A percentile compares a stretch with the other conserved stretches of the same genome.
phyloP scores from a whole-genome alignment of 2,329 filamentous ascomycete species.

The Akanthomyces dipterigenus region DNA sequence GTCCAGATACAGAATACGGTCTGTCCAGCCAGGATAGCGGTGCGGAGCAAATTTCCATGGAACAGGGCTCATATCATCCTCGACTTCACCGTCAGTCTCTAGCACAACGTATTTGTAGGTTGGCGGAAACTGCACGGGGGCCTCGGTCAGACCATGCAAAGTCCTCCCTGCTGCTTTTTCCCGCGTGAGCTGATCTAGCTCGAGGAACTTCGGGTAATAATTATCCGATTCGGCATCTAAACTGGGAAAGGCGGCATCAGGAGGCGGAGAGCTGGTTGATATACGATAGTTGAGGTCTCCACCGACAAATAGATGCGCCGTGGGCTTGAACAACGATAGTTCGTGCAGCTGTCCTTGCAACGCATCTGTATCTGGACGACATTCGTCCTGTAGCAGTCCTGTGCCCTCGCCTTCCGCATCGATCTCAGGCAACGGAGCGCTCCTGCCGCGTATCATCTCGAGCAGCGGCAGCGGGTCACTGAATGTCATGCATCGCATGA shows the following conservation, averaged over 20 bases:
- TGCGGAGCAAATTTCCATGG: constrained; percentile 71
- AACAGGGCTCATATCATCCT: constrained; percentile 30
- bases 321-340: constrained; percentile 66
- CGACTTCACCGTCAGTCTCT: constrained; percentile 22
- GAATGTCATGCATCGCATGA: constrained; percentile 77
- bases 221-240: constrained; percentile 46
- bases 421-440: constrained; percentile 4
- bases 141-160: constrained; percentile 72
- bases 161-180: constrained; percentile 65
- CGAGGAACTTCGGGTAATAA: constrained; percentile 62
- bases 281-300: constrained; percentile 97
- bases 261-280: constrained; percentile 55
- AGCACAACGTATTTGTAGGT: constrained; percentile 79
- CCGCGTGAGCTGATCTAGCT: constrained; percentile 69
- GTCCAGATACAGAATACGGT: constrained; percentile 75
- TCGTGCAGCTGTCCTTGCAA: constrained; percentile 44
- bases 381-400: constrained; percentile 15
- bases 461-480: constrained; percentile 36
- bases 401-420: constrained; percentile 12
- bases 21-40: constrained; percentile 89
- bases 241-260: constrained; percentile 57
- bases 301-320: constrained; percentile 73
- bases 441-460: constrained; percentile 25
- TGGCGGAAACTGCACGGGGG: constrained; percentile 70
- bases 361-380: neutral